phyloP scores from a whole-genome alignment of 495 filamentous ascomycete genomes.

The Aspergillus leporis region DNA sequence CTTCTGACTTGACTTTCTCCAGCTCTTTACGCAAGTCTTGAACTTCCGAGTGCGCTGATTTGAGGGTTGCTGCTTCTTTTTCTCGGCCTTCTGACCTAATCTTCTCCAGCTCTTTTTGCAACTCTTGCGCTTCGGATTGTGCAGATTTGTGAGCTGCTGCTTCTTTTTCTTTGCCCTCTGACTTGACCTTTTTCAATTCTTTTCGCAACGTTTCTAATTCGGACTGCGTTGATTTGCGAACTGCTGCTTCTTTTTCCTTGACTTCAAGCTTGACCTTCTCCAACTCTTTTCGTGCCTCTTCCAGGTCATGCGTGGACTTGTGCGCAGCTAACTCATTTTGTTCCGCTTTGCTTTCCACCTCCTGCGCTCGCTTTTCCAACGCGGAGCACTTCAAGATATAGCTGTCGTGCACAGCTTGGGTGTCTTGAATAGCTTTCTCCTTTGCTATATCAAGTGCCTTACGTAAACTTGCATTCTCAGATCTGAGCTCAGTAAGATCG shows the following conservation, averaged over 20 bases:
- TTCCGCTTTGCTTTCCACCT: constrained; percentile 46
- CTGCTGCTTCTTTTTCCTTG: constrained; percentile 20
- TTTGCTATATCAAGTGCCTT: constrained; percentile 47
- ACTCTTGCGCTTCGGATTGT: constrained; percentile 43
- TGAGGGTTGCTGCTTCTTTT: background rate
- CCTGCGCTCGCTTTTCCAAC: constrained; percentile 46
- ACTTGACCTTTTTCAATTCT: constrained; percentile 81
- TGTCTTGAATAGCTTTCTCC: constrained; percentile 52
- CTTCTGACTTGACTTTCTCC: constrained; percentile 24
- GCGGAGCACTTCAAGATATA: constrained; percentile 49
- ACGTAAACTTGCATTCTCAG: background rate
- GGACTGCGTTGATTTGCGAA: constrained; percentile 61
- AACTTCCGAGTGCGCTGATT: background rate
- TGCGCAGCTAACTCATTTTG: constrained; percentile 21
- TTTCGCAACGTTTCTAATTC: constrained; percentile 84
- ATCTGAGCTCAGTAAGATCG: constrained; percentile 15
- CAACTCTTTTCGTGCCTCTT: constrained; percentile 22
- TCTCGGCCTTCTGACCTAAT: background rate
- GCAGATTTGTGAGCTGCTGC: constrained; percentile 59
- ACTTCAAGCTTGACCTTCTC: constrained; percentile 19
- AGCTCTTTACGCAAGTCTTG: background rate
- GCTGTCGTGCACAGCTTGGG: constrained; percentile 58
- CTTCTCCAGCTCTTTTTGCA: constrained; percentile 29
- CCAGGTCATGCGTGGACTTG: constrained; percentile 23
- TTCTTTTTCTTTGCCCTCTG: constrained; percentile 77